These are phyloP conservation scores for Serendipita indica DNA, from an alignment of 768 basidiomycete genomes.

Conservation along the genomic window DNA sequence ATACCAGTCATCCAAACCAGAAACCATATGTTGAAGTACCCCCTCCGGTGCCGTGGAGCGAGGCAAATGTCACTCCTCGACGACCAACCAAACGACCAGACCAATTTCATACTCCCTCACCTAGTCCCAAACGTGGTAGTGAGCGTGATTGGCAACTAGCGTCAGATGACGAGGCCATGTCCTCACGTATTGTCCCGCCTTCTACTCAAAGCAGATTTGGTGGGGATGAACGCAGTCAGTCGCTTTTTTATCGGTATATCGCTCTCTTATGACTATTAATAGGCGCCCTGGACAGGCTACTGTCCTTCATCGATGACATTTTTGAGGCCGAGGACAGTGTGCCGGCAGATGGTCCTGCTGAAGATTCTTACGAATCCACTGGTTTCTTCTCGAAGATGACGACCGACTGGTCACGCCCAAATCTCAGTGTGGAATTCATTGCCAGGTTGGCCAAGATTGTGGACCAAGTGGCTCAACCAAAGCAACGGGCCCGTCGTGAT, in stretches of 20 bases:
- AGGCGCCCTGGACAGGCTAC: constrained; percentile 66
- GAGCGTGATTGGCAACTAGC: not conserved
- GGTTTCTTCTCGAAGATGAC: constrained; percentile 54
- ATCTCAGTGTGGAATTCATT: constrained; percentile 41
- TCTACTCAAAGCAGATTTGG: constrained; percentile 31
- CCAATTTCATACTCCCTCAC: not conserved
- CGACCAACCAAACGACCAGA: not conserved
- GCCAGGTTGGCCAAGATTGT: constrained; percentile 59
- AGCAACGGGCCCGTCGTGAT: constrained; percentile 45
- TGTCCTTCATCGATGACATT: constrained; percentile 64
- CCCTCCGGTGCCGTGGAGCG: not conserved
- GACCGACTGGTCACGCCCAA: constrained; percentile 41
- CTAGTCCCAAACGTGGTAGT: not conserved
- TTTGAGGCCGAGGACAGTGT: constrained; percentile 68
- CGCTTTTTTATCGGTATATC: constrained; percentile 9
- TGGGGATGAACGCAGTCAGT: constrained; percentile 60
- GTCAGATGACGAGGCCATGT: not conserved
- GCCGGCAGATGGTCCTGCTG: constrained; percentile 37
- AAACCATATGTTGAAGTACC: not conserved
- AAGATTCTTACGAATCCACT: constrained; percentile 31
- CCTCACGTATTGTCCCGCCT: not conserved
- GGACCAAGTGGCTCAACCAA: constrained; percentile 48
- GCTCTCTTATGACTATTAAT: not conserved
- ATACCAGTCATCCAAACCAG: constrained; percentile 1
- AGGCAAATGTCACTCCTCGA: not conserved